phyloP scores from a whole-genome alignment of 306 rosid genomes.

The Purshia tridentata region DNA sequence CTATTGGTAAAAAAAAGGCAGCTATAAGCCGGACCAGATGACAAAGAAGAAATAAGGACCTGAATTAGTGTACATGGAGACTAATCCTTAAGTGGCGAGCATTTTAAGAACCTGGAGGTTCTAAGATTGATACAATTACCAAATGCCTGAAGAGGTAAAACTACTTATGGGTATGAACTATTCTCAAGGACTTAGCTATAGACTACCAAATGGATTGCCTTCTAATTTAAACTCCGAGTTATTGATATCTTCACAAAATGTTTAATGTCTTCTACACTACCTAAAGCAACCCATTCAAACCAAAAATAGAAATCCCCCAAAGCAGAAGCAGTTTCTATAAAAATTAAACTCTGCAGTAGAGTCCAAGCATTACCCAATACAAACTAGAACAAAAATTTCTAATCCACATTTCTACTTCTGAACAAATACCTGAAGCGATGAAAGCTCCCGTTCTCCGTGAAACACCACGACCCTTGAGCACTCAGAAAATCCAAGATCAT shows the following conservation, averaged over 20 bases:
- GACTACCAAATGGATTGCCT: neutral
- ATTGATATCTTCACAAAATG: too few species aligned
- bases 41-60: neutral
- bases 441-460: conserved; percentile 60
- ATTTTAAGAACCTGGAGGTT: neutral
- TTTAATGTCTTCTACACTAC: neutral
- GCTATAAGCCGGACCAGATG: neutral
- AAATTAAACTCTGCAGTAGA: too few species aligned
- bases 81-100: neutral
- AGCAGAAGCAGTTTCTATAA: too few species aligned
- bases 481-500: conserved; percentile 60
- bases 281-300: neutral
- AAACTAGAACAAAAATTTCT: neutral
- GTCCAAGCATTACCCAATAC: neutral
- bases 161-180: neutral
- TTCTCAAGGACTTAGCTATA: neutral
- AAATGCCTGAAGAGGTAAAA: neutral
- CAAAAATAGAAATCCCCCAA: neutral
- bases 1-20: neutral
- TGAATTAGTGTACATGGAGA: neutral
- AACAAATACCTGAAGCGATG: conserved; percentile 58
- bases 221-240: neutral
- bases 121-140: neutral
- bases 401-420: conserved; percentile 4
- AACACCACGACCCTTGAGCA: conserved; percentile 55